Percentiles rank a stretch among this genome's conserved stretches.
Evolutionary conservation across 495 filamentous ascomycete species (phyloP).

Genomic region (Penicillium argentinense): DNA sequence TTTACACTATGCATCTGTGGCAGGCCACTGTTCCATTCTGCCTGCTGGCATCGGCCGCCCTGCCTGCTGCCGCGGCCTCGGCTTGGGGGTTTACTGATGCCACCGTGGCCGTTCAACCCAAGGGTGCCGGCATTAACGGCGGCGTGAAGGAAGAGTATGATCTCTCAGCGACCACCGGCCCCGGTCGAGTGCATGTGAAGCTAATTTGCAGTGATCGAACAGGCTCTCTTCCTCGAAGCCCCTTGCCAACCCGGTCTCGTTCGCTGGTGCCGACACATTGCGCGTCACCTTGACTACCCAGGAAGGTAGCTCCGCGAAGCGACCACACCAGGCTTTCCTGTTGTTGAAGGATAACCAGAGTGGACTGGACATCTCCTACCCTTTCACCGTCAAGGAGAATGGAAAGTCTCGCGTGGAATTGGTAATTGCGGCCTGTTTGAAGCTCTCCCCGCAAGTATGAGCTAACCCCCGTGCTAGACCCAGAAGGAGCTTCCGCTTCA

Average conservation of each 20-base stretch:
- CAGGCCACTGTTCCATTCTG: constrained; percentile 39
- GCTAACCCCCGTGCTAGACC: constrained; percentile 51
- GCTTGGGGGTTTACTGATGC: constrained; percentile 87
- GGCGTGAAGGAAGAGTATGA: constrained; percentile 72
- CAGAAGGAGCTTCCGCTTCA: constrained; percentile 89
- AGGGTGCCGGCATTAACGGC: constrained; percentile 62
- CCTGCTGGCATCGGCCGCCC: constrained; percentile 38
- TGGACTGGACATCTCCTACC: constrained; percentile 85
- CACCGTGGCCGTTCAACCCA: constrained; percentile 71
- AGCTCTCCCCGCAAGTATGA: neutral
- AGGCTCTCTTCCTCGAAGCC: constrained; percentile 66
- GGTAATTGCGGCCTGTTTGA: constrained; percentile 53
- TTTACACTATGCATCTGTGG: constrained; percentile 43
- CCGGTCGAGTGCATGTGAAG: neutral
- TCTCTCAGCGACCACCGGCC: neutral
- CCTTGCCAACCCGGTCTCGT: constrained; percentile 60
- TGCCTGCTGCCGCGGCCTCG: constrained; percentile 58
- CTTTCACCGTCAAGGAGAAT: constrained; percentile 79
- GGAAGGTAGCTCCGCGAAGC: constrained; percentile 73
- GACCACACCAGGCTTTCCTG: constrained; percentile 92
- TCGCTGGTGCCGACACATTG: constrained; percentile 70
- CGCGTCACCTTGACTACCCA: constrained; percentile 80
- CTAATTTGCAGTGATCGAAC: constrained; percentile 17
- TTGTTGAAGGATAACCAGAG: constrained; percentile 70
- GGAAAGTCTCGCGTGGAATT: constrained; percentile 83